A percentile compares a stretch with the other conserved stretches of the same genome.
phyloP scores from a whole-genome alignment of 2,329 filamentous ascomycete species.

The Colletotrichum ledebouriae region DNA sequence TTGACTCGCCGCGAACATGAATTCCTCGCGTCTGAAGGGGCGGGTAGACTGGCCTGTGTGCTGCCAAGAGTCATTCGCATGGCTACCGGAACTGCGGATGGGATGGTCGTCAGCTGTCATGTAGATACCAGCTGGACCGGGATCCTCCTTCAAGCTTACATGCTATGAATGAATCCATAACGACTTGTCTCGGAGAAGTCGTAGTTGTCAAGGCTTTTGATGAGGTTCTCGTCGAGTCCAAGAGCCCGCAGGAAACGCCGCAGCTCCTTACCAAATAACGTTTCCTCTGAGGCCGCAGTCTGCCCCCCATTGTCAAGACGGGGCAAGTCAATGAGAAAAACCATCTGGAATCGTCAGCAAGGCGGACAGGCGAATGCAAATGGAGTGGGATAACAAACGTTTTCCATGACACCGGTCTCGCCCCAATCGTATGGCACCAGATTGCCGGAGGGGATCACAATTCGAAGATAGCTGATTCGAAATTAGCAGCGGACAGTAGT shows the following conservation, averaged over 20 bases:
- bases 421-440: slow-evolving; percentile 91
- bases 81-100: slow-evolving; percentile 66
- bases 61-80: slow-evolving; percentile 60
- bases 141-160: slow-evolving; percentile 65
- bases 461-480: slow-evolving; percentile 70
- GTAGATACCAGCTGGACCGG: background rate
- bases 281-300: slow-evolving; percentile 51
- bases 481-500: slow-evolving; percentile 5
- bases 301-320: slow-evolving; percentile 59
- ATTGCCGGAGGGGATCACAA: slow-evolving; percentile 91
- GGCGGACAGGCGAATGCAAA: background rate
- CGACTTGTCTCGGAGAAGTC: slow-evolving; percentile 82
- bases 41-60: slow-evolving; percentile 53
- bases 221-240: slow-evolving; percentile 73
- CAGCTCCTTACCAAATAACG: slow-evolving; percentile 77
- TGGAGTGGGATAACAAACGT: slow-evolving; percentile 63
- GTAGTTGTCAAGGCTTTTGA: slow-evolving; percentile 79
- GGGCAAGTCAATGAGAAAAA: slow-evolving; percentile 94
- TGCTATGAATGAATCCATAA: slow-evolving; percentile 87
- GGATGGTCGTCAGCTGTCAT: slow-evolving; percentile 44
- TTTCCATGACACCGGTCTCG: slow-evolving; percentile 86
- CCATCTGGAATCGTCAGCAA: slow-evolving; percentile 64
- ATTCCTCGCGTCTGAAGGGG: slow-evolving; percentile 32
- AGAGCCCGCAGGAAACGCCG: slow-evolving; percentile 77
- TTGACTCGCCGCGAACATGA: slow-evolving; percentile 21